A percentile compares a stretch with the other conserved stretches of the same genome.
Evolutionary conservation across 164 flowering plant species (phyloP).

Genomic region (Magnolia kwangsiensis): DNA sequence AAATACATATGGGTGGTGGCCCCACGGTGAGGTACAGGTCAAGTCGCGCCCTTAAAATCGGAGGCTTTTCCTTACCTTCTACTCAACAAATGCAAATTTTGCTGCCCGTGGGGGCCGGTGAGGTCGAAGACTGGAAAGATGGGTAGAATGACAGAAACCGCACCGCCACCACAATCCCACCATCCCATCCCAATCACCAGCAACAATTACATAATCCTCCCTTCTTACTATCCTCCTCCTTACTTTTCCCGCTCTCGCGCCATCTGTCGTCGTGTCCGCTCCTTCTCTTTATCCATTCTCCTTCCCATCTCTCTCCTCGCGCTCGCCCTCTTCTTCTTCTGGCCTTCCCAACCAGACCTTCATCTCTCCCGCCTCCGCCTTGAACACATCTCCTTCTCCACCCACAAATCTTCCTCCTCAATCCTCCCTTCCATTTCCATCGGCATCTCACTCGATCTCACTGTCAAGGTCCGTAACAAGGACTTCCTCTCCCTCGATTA

Average conservation of each 20-base stretch:
- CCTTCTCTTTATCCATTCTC: slow-evolving; percentile 10
- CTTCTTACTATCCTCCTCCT: slow-evolving; percentile 8
- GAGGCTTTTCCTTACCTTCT: too few species aligned
- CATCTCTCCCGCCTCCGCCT: slow-evolving; percentile 45
- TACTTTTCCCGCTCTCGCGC: slow-evolving; percentile 1
- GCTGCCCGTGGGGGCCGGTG: too few species aligned
- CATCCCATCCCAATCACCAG: background rate
- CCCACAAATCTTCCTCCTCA: background rate
- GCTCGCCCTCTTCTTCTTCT: slow-evolving; percentile 40
- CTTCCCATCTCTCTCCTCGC: slow-evolving; percentile 32
- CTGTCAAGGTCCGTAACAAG: slow-evolving; percentile 47
- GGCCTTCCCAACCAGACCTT: slow-evolving; percentile 69
- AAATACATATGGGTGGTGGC: too few species aligned
- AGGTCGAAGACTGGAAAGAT: background rate
- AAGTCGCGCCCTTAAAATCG: too few species aligned
- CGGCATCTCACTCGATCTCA: slow-evolving; percentile 47
- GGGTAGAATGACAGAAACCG: background rate
- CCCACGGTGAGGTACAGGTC: too few species aligned
- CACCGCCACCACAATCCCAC: slow-evolving; percentile 16
- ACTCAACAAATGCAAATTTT: too few species aligned
- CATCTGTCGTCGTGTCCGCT: slow-evolving; percentile 9
- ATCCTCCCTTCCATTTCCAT: slow-evolving; percentile 30
- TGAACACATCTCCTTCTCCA: slow-evolving; percentile 29
- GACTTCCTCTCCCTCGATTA: slow-evolving; percentile 65
- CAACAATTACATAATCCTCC: slow-evolving; percentile 30